A percentile compares a stretch with the other conserved stretches of the same genome.
These are phyloP conservation scores for Cyberlindnera euphorbiae DNA, from an alignment of 805 yeast species.

Conservation along the genomic window DNA sequence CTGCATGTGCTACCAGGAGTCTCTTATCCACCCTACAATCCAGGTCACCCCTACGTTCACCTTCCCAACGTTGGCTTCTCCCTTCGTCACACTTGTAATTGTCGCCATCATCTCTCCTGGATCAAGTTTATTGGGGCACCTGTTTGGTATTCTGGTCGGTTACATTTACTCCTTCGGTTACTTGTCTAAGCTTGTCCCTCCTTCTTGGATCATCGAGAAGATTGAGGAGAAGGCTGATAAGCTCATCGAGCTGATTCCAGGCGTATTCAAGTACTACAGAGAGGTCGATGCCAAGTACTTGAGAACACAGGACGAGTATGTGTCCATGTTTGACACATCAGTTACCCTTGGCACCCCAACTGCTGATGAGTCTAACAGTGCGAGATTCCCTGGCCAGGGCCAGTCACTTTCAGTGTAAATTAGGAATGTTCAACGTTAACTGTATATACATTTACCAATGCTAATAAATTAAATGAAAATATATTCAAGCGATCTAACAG, in stretches of 20 bases:
- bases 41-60: conserved; percentile 34
- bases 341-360: not conserved
- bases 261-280: conserved; percentile 47
- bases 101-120: conserved; percentile 54
- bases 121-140: conserved; percentile 71
- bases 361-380: conserved; percentile 6
- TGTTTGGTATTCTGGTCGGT: conserved; percentile 64
- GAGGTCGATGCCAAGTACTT: conserved; percentile 55
- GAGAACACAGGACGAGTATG: conserved; percentile 31
- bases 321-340: conserved; percentile 23
- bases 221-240: conserved; percentile 54
- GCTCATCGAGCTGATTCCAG: conserved; percentile 50
- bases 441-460: too few relatives aligned
- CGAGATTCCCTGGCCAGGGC: conserved; percentile 23
- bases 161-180: conserved; percentile 55
- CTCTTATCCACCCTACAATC: conserved; percentile 36
- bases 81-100: conserved; percentile 47
- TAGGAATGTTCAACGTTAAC: too few relatives aligned
- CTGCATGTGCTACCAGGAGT: conserved; percentile 50
- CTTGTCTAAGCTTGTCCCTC: conserved; percentile 57
- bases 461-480: too few relatives aligned
- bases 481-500: too few relatives aligned
- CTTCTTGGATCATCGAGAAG: conserved; percentile 54
- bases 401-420: too few relatives aligned
- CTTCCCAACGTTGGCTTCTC: conserved; percentile 57